Evolutionary conservation across 169 alveolate genomes (phyloP), one percentile per base, ranked within the genome.

Genomic region (Cryptosporidium bovis): DNA sequence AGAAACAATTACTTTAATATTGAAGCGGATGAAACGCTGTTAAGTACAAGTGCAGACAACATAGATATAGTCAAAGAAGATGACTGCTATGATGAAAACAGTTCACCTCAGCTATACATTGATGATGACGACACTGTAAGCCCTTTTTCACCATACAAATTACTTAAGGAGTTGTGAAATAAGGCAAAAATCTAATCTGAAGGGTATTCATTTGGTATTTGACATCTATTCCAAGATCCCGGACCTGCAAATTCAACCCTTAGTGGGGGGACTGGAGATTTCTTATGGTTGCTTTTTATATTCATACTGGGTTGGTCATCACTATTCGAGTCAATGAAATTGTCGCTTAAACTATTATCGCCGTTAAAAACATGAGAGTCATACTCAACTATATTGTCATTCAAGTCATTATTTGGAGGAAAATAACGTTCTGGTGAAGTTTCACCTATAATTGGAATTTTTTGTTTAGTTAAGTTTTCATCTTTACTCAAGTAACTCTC

Each of bases 201-300:
- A 18, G 87, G 87, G 56, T 77, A 77, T 31, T 77, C 87, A 40
- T 60, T 24, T 12, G 87, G 87, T 77, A 77, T 33, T 62, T 77
- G 87, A 18, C 77, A 58, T 77, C 87, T 77, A 77, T 77, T 77
- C 87, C 87, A 77, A 20, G 87, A 77, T 36, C 87, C 87, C 36
- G 69, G 87, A 29, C 87, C 87, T 12, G 71, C 87, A 16, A 34
- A 31, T 51, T 77, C 87, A 48, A 77, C 64, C 29, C 40, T 77
- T 58, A 77, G 50, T 24, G 87, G 87, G 2, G 87, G 87, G 3
- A 77, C 87, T 31, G 71, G 71, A 56, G 71, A 77, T 44, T 60
- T 77, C 27, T 77, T 77, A 18, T 13, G 51, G 12, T 53, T 69
- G n/a, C 12, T 51, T 7, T 8, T 13, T 6, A 13, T 55, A 6